Evolutionary conservation across 192 early-diverging fungal species (phyloP), one percentile per base, ranked within the genome.

Genomic region (Phlyctochytrium arcticum): DNA sequence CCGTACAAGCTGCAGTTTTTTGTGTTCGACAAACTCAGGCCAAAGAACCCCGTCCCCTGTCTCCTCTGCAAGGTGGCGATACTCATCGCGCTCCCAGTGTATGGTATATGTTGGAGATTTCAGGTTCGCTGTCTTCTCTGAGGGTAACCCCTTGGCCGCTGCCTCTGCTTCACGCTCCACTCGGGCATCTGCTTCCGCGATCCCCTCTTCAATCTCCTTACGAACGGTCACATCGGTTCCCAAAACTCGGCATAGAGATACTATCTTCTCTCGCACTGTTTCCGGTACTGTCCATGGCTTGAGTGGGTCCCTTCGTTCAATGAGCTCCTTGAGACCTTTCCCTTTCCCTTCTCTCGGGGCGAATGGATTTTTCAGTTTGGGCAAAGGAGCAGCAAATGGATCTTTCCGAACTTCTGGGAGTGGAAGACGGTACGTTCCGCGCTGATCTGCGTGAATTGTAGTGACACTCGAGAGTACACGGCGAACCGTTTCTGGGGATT

Each of bases 21-120:
- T 39, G 60, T 75, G 72, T 8, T 42, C 59, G 37, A 80, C 70
- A 37, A 54, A 69, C 17, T 49, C 42, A 17, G 77, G 77, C 77
- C 77, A 79, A 21, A 64, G 6, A 10, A 57, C 27, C 3, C 30
- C 57, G 5, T 67, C 48, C 17, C 17, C 60, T 23, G 27, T 62
- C 34, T 72, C 68, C 26, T 70, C 67, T 10, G 65, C 54, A 39
- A 55, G 34, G 32, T 71, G 46, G 15, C 65, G 62, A 59, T 64
- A 80, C 47, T 80, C 72, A 33, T 80, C 75, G 17, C 78, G 74
- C 57, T 80, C 78, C 68, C 71, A 80, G 29, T 56, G 59, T 39
- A 80, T 37, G 4, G 62, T 62, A 26, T 66, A 55, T n/a, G 12
- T 21, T 27, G 26, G n/a, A 1, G 9, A 1, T 21, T 23, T 6